A percentile compares a stretch with the other conserved stretches of the same genome.
phyloP scores from a whole-genome alignment of 768 basidiomycete genomes.

The Coprinellus micaceus region DNA sequence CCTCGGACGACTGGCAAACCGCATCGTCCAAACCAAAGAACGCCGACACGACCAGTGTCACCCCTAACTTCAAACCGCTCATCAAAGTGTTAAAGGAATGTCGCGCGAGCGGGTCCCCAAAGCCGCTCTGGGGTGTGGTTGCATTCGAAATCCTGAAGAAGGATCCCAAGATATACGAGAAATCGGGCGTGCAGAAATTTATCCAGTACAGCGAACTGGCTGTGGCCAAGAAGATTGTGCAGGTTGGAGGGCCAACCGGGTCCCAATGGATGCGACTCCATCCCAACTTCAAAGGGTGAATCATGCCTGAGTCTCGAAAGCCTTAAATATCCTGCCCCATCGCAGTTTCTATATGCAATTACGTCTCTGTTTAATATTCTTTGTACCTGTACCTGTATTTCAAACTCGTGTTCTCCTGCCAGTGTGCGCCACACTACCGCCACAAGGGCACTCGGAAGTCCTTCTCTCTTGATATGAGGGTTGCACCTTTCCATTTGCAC shows the following conservation, averaged over 20 bases:
- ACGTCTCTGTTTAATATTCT: too few relatives aligned
- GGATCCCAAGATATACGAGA: conserved; percentile 29
- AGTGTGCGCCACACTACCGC: too few relatives aligned
- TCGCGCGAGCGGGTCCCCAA: conserved; percentile 24
- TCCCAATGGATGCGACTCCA: conserved; percentile 37
- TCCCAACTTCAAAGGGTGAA: conserved; percentile 23
- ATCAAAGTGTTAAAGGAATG: conserved; percentile 8
- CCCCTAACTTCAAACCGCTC: conserved; percentile 6
- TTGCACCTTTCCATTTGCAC: background rate
- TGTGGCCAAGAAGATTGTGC: conserved; percentile 33
- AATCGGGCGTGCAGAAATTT: conserved; percentile 39
- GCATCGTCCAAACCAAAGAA: background rate
- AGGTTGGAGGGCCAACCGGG: conserved; percentile 36
- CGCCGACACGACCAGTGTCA: background rate
- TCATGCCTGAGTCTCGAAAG: too few relatives aligned
- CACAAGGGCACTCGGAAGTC: too few relatives aligned
- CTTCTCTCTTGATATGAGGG: too few relatives aligned
- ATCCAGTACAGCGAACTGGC: conserved; percentile 39
- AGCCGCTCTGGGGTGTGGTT: conserved; percentile 36
- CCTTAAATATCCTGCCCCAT: too few relatives aligned
- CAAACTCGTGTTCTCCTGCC: too few relatives aligned
- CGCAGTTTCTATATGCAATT: too few relatives aligned
- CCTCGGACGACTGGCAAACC: background rate
- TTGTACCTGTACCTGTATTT: too few relatives aligned
- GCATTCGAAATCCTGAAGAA: conserved; percentile 27